Evolutionary conservation across 352 stramenopile genomes (phyloP).

Genomic region (Blastocystis sp.): DNA sequence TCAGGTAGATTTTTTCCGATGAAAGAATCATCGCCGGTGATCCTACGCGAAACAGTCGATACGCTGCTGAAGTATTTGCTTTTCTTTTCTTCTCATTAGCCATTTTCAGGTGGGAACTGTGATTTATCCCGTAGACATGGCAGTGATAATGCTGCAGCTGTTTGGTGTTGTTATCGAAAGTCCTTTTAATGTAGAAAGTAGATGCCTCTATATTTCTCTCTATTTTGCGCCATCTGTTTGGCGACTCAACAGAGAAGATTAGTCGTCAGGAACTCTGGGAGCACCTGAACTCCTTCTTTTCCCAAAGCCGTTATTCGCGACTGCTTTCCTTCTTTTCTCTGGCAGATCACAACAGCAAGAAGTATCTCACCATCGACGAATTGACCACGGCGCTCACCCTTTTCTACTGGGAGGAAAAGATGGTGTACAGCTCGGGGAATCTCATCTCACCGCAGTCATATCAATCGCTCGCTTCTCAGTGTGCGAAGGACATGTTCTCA

Average conservation of each 20-base stretch:
- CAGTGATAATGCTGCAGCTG: background rate
- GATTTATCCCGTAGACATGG: background rate
- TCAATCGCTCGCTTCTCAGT: background rate
- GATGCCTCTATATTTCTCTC: background rate
- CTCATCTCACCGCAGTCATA: background rate
- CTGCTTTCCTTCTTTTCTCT: background rate
- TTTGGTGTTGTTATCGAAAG: background rate
- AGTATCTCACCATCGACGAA: background rate
- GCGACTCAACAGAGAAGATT: background rate
- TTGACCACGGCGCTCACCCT: background rate
- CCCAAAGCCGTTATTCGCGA: background rate
- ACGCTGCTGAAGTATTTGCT: background rate
- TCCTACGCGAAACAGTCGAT: background rate
- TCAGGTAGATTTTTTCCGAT: background rate
- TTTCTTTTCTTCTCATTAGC: background rate
- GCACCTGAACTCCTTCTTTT: background rate
- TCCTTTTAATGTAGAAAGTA: background rate
- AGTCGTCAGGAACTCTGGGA: slow-evolving; percentile 22
- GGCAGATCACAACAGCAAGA: background rate
- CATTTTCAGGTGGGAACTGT: background rate
- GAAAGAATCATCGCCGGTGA: background rate
- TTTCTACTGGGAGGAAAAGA: background rate
- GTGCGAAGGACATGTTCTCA: background rate
- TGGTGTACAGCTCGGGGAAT: background rate
- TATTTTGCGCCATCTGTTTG: background rate